Evolutionary conservation across 352 stramenopile species (phyloP).

Genomic region (Blastocystis sp.): DNA sequence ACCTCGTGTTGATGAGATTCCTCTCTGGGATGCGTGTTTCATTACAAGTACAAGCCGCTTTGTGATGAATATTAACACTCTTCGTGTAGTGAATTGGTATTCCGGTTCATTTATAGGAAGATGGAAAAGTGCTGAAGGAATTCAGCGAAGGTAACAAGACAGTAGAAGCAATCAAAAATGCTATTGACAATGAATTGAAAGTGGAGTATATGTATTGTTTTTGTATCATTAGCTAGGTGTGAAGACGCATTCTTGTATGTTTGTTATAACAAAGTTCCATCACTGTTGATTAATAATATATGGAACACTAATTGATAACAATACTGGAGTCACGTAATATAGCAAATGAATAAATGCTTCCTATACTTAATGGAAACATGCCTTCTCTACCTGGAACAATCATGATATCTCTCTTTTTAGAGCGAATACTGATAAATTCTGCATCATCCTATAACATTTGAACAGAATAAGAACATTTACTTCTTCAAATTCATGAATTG

Average conservation of each 20-base stretch:
- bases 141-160: slow-evolving; percentile 9
- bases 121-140: slow-evolving; percentile 56
- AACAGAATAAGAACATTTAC: neutral
- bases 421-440: slow-evolving; percentile 17
- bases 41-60: slow-evolving; percentile 62
- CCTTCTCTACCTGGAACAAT: slow-evolving; percentile 30
- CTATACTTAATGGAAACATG: neutral
- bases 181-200: neutral
- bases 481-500: slow-evolving; percentile 41
- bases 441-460: neutral
- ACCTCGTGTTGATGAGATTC: slow-evolving; percentile 34
- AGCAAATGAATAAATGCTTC: slow-evolving; percentile 38
- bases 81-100: slow-evolving; percentile 1
- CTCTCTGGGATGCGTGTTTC: slow-evolving; percentile 60
- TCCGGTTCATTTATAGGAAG: slow-evolving; percentile 1
- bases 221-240: neutral
- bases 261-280: slow-evolving; percentile 39
- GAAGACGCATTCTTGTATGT: slow-evolving; percentile 15
- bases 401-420: slow-evolving; percentile 43
- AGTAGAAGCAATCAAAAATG: neutral
- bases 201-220: neutral
- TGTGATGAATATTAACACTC: slow-evolving; percentile 63
- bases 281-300: neutral
- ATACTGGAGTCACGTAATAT: slow-evolving; percentile 36
- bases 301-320: slow-evolving; percentile 12